These are phyloP conservation scores for Wickerhamomyces sp. DNA, from an alignment of 1,139 yeast genomes.

Conservation along the genomic window DNA sequence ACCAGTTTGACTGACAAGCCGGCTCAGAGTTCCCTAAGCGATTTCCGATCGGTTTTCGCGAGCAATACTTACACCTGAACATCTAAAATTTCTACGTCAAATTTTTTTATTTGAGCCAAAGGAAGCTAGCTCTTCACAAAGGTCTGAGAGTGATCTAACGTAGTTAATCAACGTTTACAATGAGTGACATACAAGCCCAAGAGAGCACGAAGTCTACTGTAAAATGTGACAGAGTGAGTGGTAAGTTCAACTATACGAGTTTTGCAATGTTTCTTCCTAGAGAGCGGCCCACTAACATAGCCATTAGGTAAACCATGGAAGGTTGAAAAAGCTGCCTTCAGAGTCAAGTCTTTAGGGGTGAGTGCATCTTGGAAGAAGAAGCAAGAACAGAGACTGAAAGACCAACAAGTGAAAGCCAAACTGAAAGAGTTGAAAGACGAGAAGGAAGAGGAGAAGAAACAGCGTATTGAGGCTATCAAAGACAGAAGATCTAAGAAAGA, in stretches of 20 bases:
- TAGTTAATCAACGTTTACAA: too few relatives aligned
- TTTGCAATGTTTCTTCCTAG: neutral
- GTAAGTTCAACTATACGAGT: conserved; percentile 7
- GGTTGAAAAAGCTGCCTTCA: conserved; percentile 42
- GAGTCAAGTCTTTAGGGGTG: conserved; percentile 30
- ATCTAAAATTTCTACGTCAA: too few relatives aligned
- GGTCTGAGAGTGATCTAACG: too few relatives aligned
- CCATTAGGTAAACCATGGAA: conserved; percentile 49
- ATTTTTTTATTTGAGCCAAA: too few relatives aligned
- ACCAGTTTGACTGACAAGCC: too few relatives aligned
- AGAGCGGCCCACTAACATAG: neutral
- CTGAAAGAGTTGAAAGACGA: conserved; percentile 55
- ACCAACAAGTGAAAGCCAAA: conserved; percentile 37
- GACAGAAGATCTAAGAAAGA: conserved; percentile 65
- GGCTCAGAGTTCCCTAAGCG: too few relatives aligned
- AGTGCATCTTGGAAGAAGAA: conserved; percentile 34
- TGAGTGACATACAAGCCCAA: conserved; percentile 1
- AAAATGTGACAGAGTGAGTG: conserved; percentile 22
- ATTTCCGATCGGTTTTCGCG: too few relatives aligned
- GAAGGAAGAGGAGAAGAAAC: conserved; percentile 48
- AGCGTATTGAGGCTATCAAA: conserved; percentile 48
- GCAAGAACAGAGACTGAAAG: conserved; percentile 33
- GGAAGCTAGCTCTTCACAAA: too few relatives aligned
- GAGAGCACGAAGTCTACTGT: neutral
- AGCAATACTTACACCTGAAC: too few relatives aligned